Evolutionary conservation across 139 green algal species (phyloP).

Genomic region (Picochlorum sp.): DNA sequence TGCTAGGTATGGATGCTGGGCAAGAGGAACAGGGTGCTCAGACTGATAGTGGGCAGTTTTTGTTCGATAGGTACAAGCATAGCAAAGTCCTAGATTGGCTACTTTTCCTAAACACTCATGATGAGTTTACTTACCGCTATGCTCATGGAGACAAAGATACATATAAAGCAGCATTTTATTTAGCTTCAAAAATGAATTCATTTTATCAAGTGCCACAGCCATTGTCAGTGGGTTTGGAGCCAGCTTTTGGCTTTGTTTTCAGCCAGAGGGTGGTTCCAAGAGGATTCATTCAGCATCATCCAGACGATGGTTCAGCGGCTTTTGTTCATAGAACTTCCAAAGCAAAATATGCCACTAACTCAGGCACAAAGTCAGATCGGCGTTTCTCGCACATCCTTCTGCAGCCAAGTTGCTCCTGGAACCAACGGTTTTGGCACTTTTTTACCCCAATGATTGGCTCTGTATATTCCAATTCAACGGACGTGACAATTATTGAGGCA

Average conservation of each 20-base stretch:
- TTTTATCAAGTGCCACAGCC: slow-evolving; percentile 6
- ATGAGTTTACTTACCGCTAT: slow-evolving; percentile 22
- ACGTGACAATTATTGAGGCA: too few species aligned
- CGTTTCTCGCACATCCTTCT: not conserved
- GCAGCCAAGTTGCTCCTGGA: slow-evolving; percentile 3
- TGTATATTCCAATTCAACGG: not conserved
- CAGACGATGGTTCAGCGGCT: slow-evolving; percentile 1
- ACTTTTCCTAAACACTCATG: slow-evolving; percentile 26
- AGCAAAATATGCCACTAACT: slow-evolving; percentile 2
- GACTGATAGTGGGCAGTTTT: slow-evolving; percentile 27
- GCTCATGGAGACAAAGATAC: slow-evolving; percentile 34
- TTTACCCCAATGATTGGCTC: not conserved
- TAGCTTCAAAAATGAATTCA: slow-evolving; percentile 7
- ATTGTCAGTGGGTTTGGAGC: not conserved
- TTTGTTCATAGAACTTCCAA: slow-evolving; percentile 8
- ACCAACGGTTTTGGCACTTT: slow-evolving; percentile 2
- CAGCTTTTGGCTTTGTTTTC: not conserved
- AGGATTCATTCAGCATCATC: slow-evolving; percentile 18
- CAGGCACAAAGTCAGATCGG: not conserved
- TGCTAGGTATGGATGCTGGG: slow-evolving; percentile 14
- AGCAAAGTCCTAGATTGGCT: slow-evolving; percentile 21
- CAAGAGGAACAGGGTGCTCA: slow-evolving; percentile 6
- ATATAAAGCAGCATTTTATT: slow-evolving; percentile 14
- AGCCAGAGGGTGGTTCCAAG: not conserved
- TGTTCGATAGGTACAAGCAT: slow-evolving; percentile 19